phyloP scores from a whole-genome alignment of 2,329 filamentous ascomycete species.

The Talaromyces sp. region DNA sequence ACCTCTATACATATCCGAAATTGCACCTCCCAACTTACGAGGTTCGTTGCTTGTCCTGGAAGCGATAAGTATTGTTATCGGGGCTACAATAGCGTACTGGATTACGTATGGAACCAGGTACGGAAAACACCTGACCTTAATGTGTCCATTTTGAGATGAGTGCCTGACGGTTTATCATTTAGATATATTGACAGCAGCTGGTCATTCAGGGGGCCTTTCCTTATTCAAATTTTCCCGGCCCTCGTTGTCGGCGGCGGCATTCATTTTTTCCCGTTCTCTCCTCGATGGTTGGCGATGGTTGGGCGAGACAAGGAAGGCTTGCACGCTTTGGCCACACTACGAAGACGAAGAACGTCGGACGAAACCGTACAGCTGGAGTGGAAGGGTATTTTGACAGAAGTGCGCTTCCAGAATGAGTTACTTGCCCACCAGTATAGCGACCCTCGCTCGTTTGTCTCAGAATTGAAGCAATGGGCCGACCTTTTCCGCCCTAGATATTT shows the following conservation, averaged over 20 bases:
- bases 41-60: conserved; percentile 59
- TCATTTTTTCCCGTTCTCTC: conserved; percentile 42
- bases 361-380: no score
- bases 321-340: no score
- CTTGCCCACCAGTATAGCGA: no score
- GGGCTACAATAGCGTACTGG: conserved; percentile 51
- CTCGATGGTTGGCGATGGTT: conserved; percentile 33
- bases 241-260: conserved; percentile 42
- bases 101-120: conserved; percentile 42
- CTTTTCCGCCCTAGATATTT: no score
- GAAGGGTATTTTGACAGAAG: no score
- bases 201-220: conserved; percentile 46
- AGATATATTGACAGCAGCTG: conserved; percentile 35
- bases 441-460: no score
- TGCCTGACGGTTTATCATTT: conserved; percentile 18
- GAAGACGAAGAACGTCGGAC: no score
- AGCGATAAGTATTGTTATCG: conserved; percentile 49
- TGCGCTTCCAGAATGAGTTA: no score
- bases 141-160: no score
- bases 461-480: no score
- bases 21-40: conserved; percentile 52
- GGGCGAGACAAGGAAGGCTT: no score
- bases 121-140: no score
- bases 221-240: conserved; percentile 50
- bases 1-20: conserved; percentile 49